Base-by-base conservation (phyloP, 768 basidiomycete genomes). In the Fomitopsis serialis region DNA sequence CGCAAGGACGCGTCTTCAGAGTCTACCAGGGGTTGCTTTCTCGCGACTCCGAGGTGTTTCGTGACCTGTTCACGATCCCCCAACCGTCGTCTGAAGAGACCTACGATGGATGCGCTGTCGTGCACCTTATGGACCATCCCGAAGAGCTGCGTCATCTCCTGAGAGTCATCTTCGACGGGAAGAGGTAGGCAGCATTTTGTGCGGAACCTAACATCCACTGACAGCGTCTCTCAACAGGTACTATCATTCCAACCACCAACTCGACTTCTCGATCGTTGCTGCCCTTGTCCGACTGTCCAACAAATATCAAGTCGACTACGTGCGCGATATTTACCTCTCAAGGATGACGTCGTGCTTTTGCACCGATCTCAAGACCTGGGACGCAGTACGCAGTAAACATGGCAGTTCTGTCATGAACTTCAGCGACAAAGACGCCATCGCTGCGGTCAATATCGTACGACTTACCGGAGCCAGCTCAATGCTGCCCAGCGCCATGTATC, bases 231-330 rank as follows among this genome's bases (percentile, higher is more conserved):
- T 32, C 29, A 5, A 32, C 29, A 32, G 29, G 11, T 32, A 32
- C 29, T 32, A 32, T 32, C 11, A 5, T 11, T 32, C 29, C 29
- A 11, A 32, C 6, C 6, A 6, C 6, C 29, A 11, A 32, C 51
- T 56, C 52, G 51, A 57, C 22, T 61, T 61, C 44, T 42, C 55
- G 13, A 52, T 54, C 25, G 53, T 58, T 45, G 60, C 60, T 37
- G 53, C 57, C 4, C 48, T 58, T 34, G 44, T 61, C 42, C 57
- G 60, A 37, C 56, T 61, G 46, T 51, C 55, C 17, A 57, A 61
- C 55, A 61, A 58, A 42, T 61, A 61, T 49, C 54, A 58, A 40
- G 51, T 61, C 45, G 51, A 54, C 25, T 55, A 54, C 48, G 42
- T 61, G 10, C 55, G 53, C 42, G n/a, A 58, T 19, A 48, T 48